Percentiles rank a stretch among this genome's conserved stretches.
Conservation (phyloP, 2,329 filamentous ascomycete genomes). For the Trichoderma gracile region DNA sequence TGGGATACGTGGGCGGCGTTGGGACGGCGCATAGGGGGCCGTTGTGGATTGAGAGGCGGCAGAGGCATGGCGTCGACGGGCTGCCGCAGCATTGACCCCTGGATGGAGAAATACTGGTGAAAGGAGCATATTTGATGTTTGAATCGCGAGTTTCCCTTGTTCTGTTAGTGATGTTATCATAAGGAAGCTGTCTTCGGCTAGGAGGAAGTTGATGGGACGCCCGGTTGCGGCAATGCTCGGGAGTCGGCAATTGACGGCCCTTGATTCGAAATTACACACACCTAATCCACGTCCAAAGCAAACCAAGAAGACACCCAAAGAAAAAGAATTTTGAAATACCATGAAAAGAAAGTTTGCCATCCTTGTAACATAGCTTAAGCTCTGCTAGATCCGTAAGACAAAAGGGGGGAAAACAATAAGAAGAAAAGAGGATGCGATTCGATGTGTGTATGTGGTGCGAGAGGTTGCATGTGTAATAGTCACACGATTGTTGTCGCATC, state of each 20-base stretch:
- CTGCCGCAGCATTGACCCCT: constrained; percentile 21
- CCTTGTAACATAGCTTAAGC: no score
- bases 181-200: constrained; percentile 8
- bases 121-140: no score
- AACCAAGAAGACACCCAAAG: no score
- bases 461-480: neutral
- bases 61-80: neutral
- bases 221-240: constrained; percentile 5
- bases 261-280: neutral
- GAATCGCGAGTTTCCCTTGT: neutral
- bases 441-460: no score
- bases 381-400: no score
- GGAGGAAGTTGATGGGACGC: neutral
- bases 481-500: constrained; percentile 4
- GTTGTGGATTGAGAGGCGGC: neutral
- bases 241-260: constrained; percentile 17
- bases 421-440: no score
- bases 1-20: constrained; percentile 36
- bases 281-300: neutral
- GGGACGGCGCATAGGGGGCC: constrained; percentile 27
- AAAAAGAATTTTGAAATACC: no score
- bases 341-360: no score
- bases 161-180: neutral
- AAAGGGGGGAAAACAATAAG: no score
- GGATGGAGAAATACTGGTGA: no score